Evolutionary conservation across 208 protist genomes (phyloP).

Genomic region (Porcisia hertigi): DNA sequence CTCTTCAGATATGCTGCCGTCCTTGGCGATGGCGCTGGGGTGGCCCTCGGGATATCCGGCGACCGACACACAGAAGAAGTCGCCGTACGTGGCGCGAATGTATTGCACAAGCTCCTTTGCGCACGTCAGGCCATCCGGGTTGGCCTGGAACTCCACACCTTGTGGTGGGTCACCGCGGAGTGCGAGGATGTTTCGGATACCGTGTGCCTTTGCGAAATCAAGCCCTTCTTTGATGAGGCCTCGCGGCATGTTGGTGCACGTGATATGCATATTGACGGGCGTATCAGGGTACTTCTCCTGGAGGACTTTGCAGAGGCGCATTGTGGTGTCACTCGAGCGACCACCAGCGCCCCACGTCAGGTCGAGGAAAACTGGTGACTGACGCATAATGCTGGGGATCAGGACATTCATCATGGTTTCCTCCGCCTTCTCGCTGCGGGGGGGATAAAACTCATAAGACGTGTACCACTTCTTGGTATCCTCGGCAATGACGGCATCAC

Average conservation of each 20-base stretch:
- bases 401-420: slow-evolving; percentile 77
- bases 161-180: slow-evolving; percentile 91
- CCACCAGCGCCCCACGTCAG: slow-evolving; percentile 97
- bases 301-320: slow-evolving; percentile 78
- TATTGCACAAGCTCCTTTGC: slow-evolving; percentile 95
- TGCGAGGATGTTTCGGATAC: slow-evolving; percentile 97
- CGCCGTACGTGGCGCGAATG: slow-evolving; percentile 92
- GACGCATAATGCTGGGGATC: slow-evolving; percentile 80
- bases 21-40: slow-evolving; percentile 43
- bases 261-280: slow-evolving; percentile 92
- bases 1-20: slow-evolving; percentile 58
- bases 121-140: slow-evolving; percentile 82
- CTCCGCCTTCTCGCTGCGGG: slow-evolving; percentile 91
- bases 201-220: slow-evolving; percentile 72
- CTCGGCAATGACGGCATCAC: slow-evolving; percentile 36
- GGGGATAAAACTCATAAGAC: slow-evolving; percentile 96
- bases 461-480: slow-evolving; percentile 66
- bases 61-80: slow-evolving; percentile 96
- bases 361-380: slow-evolving; percentile 93
- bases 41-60: slow-evolving; percentile 94
- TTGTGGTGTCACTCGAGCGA: slow-evolving; percentile 74
- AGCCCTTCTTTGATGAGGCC: slow-evolving; percentile 79
- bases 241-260: slow-evolving; percentile 92
- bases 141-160: slow-evolving; percentile 56
- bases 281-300: slow-evolving; percentile 83